Base-by-base conservation (phyloP, 148 eudicot genomes). In the Vaccinium vitisidaea region DNA sequence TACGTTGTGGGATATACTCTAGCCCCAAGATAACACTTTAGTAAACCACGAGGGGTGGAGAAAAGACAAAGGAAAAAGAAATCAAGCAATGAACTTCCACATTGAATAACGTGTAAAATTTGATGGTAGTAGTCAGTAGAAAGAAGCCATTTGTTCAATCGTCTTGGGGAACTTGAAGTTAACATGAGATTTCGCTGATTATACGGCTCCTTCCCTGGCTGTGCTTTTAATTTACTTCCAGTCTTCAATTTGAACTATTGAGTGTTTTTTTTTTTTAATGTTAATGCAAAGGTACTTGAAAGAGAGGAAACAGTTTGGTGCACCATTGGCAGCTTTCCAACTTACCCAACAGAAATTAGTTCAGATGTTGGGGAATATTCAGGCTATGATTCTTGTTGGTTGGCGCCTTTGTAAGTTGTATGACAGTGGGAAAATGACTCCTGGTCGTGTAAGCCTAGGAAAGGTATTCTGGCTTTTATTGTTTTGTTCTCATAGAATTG, bases 341-440 rank as follows among this genome's bases (percentile, higher is more conserved):
- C 43, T 95, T 83, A 94, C 91, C 90, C 98, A 95, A 87, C 98
- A 95, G 88, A 95, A 95, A 86, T 88, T 95, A 80, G 98, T 94
- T 39, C 90, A 90, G 77, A 95, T 95, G 95, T 85, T 95, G 88
- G 93, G 96, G 19, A 95, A 95, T 86, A 83, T 95, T 81, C 98
- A 95, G 88, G 95, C 94, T 46, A 95, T 95, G 95, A 39, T 93
- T 77, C 95, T 95, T 84, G 70, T 95, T 52, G 98, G 98, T 75
- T 94, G 98, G 98, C 98, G 98, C 59, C 92, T 95, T 76, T 95
- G 98, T 85, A 94, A 95, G 87, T 87, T 95, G 88, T 95, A 94
- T n/a, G 98, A 95, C 86, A 89, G 89, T 58, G 95, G 92, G 46
- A 90, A 92, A 93, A 95, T 95, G 98, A 94, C 98, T 78, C 84